Base-by-base conservation (phyloP, 2,329 filamentous ascomycete genomes). In the Rhinocladiella mackenziei region DNA sequence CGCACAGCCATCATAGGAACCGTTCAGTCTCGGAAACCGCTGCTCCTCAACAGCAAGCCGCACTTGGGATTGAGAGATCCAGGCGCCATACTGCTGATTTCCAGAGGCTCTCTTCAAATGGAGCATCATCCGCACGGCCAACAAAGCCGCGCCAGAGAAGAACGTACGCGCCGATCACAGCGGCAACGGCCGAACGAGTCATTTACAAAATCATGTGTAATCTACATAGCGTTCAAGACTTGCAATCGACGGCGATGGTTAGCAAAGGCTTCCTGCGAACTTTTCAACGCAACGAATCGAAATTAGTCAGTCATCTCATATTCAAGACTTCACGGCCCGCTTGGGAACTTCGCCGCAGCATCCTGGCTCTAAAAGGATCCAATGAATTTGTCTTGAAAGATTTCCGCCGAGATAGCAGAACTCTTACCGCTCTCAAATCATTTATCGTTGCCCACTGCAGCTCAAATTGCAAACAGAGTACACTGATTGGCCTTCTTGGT, bases 381-480 rank as follows among this genome's bases (percentile, higher is more conserved):
- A 46, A 45, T 6, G 34, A 46, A 7, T 57, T 57, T 44, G 26
- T 40, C 19, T 29, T 57, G 35, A 51, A 50, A 30, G 52, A 51
- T 10, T 52, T 49, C 22, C 37, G 39, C 22, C 45, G 47, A 11
- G 78, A 81, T 55, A 64, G 72, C n/a, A 71, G 69, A 23, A 74
- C 73, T 2, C 68, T 81, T 30, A 65, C 68, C 8, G 68, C 70
- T 17, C 64, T 83, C 22, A 81, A 81, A 53, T 64, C 66, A 0
- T 61, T 80, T 49, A 75, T 83, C 36, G 63, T 77, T 4, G 68
- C 73, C 28, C 73, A 74, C 20, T 79, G 78, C 51, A 67, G 74
- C 48, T 70, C 72, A 0, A 77, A 77, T 48, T 65, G 81, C 19
- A 75, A 78, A 6, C 69, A 69, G 1, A 75, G 78, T 43, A 81